Conservation (phyloP, 768 basidiomycete genomes). For the Terana coerulea region DNA sequence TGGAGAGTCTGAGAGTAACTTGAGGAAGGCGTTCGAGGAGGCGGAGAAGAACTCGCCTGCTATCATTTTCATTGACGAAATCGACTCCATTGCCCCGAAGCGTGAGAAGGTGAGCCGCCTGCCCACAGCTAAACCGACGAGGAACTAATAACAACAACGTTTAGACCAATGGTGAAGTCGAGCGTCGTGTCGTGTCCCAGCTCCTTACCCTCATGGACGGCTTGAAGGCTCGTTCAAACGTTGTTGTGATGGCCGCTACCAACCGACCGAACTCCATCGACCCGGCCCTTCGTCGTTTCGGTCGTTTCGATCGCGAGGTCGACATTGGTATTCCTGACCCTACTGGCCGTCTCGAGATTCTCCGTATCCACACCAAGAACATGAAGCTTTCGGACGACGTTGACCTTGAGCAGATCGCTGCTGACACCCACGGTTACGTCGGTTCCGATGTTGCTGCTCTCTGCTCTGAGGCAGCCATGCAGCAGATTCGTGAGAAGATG, state of each 20-base stretch:
- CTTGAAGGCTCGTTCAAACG: slow-evolving; percentile 96
- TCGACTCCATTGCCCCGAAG: slow-evolving; percentile 99
- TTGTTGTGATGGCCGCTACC: slow-evolving; percentile 99
- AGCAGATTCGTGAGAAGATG: slow-evolving; percentile 99
- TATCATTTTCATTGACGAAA: slow-evolving; percentile 99
- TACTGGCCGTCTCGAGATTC: slow-evolving; percentile 96
- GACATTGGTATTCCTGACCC: slow-evolving; percentile 99
- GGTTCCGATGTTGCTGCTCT: slow-evolving; percentile 97
- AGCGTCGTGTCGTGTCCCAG: slow-evolving; percentile 98
- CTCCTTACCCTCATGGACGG: slow-evolving; percentile 99
- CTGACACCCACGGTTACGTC: slow-evolving; percentile 99
- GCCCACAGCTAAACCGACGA: too few relatives aligned
- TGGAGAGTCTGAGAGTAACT: slow-evolving; percentile 95
- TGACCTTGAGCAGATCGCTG: slow-evolving; percentile 98
- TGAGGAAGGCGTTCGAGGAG: slow-evolving; percentile 98
- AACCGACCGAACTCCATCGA: slow-evolving; percentile 99
- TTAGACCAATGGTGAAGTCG: slow-evolving; percentile 98
- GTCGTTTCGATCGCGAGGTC: slow-evolving; percentile 98
- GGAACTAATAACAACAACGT: too few relatives aligned
- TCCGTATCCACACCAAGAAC: slow-evolving; percentile 99
- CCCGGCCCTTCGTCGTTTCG: slow-evolving; percentile 96
- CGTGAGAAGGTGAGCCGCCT: slow-evolving; percentile 97
- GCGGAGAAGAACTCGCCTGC: slow-evolving; percentile 99
- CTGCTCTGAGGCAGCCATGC: slow-evolving; percentile 99
- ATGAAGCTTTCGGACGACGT: slow-evolving; percentile 98